Evolutionary conservation across 2,329 filamentous ascomycete genomes (phyloP).

Genomic region (Sporothrix globosa): DNA sequence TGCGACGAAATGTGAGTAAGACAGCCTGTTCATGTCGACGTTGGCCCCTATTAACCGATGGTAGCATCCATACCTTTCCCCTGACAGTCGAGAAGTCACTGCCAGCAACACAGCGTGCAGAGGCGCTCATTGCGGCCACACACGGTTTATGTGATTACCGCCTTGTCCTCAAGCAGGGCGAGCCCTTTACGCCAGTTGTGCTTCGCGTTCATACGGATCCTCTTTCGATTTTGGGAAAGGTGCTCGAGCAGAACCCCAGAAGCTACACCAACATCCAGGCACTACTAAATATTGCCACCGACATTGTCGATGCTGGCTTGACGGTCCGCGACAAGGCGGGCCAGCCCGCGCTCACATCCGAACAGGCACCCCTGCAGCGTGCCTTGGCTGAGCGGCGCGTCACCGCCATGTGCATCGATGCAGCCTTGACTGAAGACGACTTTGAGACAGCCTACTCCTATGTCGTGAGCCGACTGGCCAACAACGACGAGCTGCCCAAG

Average conservation of each 20-base stretch:
- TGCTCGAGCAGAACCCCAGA: slow-evolving; percentile 74
- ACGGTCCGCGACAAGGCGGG: slow-evolving; percentile 42
- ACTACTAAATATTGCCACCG: slow-evolving; percentile 68
- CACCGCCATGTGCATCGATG: slow-evolving; percentile 78
- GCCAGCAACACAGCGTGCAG: slow-evolving; percentile 57
- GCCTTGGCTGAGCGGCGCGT: slow-evolving; percentile 64
- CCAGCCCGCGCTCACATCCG: slow-evolving; percentile 37
- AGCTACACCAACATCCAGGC: slow-evolving; percentile 77
- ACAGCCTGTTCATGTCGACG: background rate
- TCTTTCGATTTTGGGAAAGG: slow-evolving; percentile 69
- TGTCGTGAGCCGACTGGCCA: slow-evolving; percentile 69
- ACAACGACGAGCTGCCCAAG: slow-evolving; percentile 38
- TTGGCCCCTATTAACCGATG: slow-evolving; percentile 16
- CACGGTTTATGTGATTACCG: slow-evolving; percentile 76
- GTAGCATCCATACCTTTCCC: slow-evolving; percentile 66
- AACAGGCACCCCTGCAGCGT: slow-evolving; percentile 42
- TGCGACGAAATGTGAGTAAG: slow-evolving; percentile 70
- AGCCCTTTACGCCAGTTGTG: slow-evolving; percentile 77
- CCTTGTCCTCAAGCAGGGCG: slow-evolving; percentile 75
- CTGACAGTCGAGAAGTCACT: slow-evolving; percentile 57
- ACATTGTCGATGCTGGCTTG: slow-evolving; percentile 66
- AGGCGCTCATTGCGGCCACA: slow-evolving; percentile 70
- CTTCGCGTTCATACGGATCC: slow-evolving; percentile 78
- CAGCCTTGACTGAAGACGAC: slow-evolving; percentile 73
- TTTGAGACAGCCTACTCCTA: slow-evolving; percentile 89